Base-by-base conservation (phyloP, 495 filamentous ascomycete genomes). In the Patellaria atrata region DNA sequence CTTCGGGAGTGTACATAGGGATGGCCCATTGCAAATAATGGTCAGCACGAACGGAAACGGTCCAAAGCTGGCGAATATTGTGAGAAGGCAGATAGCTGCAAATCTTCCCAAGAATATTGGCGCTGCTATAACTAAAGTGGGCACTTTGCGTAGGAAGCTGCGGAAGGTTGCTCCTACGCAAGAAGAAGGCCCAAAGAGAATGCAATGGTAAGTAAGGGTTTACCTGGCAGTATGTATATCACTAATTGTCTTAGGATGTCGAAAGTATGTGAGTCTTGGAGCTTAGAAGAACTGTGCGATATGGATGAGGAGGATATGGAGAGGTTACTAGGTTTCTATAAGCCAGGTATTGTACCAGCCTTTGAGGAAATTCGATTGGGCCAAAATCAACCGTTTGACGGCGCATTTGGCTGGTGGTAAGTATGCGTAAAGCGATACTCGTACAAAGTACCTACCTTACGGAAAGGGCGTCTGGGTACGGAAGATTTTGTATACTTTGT, bases 1-100 rank as follows among this genome's bases (percentile, higher is more conserved):
- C 58, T 97, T 97, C 56, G 89, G 89, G 29, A 85, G 78, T 56
- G 73, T 94, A 19, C 80, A 97, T 61, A 73, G 89, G 15, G 91
- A 96, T 56, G 89, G 89, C 0, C 91, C 89, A 7, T 56, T 97
- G 41, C 89, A 97, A 64, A 72, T 97, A 42, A 97, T 97, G 89
- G 85, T 97, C 30, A 85, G 78, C 55, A 97, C 89, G 8, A 96
- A 96, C 54, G 89, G 89, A 5, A 96, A 94, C 52, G 89, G 89
- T 0, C 89, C 89, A 1, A 78, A 87, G 59, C 55, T 96, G 37
- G 89, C 89, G 9, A 87, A 78, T 41, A 75, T 87, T 35, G 76
- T 97, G 23, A 61, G 91, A 30, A 70, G 77, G 56, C 71, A 79
- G 53, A 93, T 97, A 43, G 87, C 82, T 10, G 67, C 61, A 15